phyloP scores from a whole-genome alignment of 768 basidiomycete genomes.

The Harrya chromipes region DNA sequence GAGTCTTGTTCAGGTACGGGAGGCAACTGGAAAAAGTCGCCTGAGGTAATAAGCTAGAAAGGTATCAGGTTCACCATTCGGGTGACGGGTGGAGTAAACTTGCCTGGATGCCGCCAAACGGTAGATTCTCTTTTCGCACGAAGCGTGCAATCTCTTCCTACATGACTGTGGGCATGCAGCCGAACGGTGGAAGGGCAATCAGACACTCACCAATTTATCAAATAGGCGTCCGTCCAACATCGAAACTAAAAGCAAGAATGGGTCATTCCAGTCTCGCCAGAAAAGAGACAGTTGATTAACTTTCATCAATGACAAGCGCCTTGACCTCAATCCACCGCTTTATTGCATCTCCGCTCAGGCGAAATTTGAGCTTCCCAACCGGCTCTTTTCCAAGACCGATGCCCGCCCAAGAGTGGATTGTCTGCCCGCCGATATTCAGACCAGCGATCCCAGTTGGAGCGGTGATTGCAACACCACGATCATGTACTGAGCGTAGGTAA shows the following conservation, averaged over 20 bases:
- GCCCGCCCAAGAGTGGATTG: slow-evolving; percentile 66
- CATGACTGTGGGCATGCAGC: not conserved
- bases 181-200: slow-evolving; percentile 30
- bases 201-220: slow-evolving; percentile 60
- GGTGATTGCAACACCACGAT: slow-evolving; percentile 49
- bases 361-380: slow-evolving; percentile 38
- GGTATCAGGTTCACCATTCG: slow-evolving; percentile 4
- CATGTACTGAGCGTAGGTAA: slow-evolving; percentile 32
- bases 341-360: slow-evolving; percentile 28
- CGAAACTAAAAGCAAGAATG: slow-evolving; percentile 46
- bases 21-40: slow-evolving; percentile 81
- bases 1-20: slow-evolving; percentile 57
- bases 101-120: slow-evolving; percentile 72
- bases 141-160: slow-evolving; percentile 39
- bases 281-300: slow-evolving; percentile 33
- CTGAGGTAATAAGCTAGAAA: slow-evolving; percentile 63
- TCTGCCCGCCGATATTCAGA: slow-evolving; percentile 66
- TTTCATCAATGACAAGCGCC: slow-evolving; percentile 71
- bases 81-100: not conserved
- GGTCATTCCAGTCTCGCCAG: not conserved
- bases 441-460: slow-evolving; percentile 67
- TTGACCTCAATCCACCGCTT: slow-evolving; percentile 49
- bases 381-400: slow-evolving; percentile 57
- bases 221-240: slow-evolving; percentile 73
- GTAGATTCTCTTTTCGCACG: slow-evolving; percentile 40